These are phyloP conservation scores for Talaromyces sp. DNA, from an alignment of 2,329 filamentous ascomycete species.

Conservation along the genomic window DNA sequence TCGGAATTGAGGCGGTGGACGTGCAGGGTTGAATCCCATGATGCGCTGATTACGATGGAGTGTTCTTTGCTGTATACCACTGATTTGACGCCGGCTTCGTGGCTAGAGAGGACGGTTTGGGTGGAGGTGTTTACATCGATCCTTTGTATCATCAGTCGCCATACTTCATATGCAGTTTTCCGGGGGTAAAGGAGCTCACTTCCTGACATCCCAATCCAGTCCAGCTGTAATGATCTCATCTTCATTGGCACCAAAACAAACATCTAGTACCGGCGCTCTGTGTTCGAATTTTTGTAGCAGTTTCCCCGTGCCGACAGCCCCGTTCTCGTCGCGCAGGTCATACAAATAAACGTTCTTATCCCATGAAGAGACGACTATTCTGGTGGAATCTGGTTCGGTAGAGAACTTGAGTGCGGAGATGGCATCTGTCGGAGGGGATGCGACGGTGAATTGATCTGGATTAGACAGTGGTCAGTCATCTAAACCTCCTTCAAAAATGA, in stretches of 20 bases:
- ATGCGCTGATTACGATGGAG: constrained; percentile 78
- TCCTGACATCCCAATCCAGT: constrained; percentile 80
- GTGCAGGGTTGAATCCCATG: constrained; percentile 90
- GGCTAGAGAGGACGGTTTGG: constrained; percentile 72
- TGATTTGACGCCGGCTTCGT: constrained; percentile 74
- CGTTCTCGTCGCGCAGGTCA: constrained; percentile 60
- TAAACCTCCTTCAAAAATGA: too few species aligned
- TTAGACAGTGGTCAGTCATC: constrained; percentile 12
- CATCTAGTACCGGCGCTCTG: constrained; percentile 80
- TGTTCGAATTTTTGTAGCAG: constrained; percentile 74
- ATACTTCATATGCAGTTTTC: background rate
- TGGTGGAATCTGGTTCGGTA: constrained; percentile 67
- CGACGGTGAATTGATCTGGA: constrained; percentile 72
- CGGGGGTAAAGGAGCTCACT: constrained; percentile 44
- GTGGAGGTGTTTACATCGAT: constrained; percentile 71
- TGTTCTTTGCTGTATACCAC: constrained; percentile 77
- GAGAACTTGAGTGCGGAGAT: constrained; percentile 86
- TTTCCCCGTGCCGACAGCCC: constrained; percentile 56
- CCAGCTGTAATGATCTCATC: constrained; percentile 82
- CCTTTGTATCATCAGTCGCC: constrained; percentile 32
- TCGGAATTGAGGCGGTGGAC: constrained; percentile 65
- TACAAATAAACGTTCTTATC: constrained; percentile 90
- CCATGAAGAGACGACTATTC: constrained; percentile 90
- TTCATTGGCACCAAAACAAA: constrained; percentile 82
- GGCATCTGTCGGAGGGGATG: constrained; percentile 77